Evolutionary conservation across 2,329 filamentous ascomycete genomes (phyloP), one percentile per base, ranked within the genome.

Genomic region (Fusarium illudens): DNA sequence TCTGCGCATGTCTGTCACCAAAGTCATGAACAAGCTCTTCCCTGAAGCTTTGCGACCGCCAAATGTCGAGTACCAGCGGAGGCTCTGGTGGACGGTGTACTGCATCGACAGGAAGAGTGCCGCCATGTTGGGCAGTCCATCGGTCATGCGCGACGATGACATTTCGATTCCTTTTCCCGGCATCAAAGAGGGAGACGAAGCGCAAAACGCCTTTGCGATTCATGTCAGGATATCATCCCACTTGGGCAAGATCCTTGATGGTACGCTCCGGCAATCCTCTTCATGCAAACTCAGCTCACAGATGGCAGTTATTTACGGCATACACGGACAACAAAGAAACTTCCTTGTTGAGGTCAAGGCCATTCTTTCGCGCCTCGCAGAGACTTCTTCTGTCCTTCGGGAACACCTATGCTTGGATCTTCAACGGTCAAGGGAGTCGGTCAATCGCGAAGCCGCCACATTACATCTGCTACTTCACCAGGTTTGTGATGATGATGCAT

Each of bases 31-130:
- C 20, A 51, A 65, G 30, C 42, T 58, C n/a, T 65, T 71, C 20
- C 62, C 68, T 0, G 68, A 71, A 56, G 62, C 53, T 2, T 25
- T 67, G 32, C 65, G 52, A 27, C 64, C 65, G 1, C 29, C 62
- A 17, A 64, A 64, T 25, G 51, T 64, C 3, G 62, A 67, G 55
- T 64, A 71, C 34, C 60, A 58, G 44, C 63, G 68, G 12, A 62
- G 58, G 5, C 54, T 71, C 4, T 71, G 65, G 68, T 71, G 68
- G 68, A 64, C 65, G 10, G 60, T 69, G 4, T 71, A 71, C 34
- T 71, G 68, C 10, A 71, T 71, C 6, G 68, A 71, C 11, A 62
- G 68, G 8, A 71, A 71, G 20, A 68, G 62, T 17, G 65, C 68
- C 13, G 55, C 58, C 7, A 64, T 71, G 64, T 22, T 71, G 4